Evolutionary conservation across 306 rosid species (phyloP).

Genomic region (Acacia acuminata): DNA sequence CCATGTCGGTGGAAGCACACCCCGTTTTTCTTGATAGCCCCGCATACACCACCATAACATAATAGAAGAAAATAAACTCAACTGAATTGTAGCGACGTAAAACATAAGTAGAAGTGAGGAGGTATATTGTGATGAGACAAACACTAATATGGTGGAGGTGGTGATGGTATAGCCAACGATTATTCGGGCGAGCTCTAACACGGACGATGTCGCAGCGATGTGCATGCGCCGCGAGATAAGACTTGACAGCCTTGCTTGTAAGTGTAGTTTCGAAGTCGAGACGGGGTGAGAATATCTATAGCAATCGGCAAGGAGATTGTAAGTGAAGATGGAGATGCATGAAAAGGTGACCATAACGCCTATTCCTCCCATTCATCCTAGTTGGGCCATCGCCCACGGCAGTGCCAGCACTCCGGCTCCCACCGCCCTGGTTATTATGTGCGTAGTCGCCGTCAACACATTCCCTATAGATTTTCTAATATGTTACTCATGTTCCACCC

Average conservation of each 20-base stretch:
- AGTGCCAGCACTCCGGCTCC: conserved; percentile 58
- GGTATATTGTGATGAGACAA: conserved; percentile 7
- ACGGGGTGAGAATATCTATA: conserved; percentile 50
- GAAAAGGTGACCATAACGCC: conserved; percentile 34
- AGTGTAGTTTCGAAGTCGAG: conserved; percentile 46
- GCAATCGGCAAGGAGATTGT: conserved; percentile 48
- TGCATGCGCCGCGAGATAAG: conserved; percentile 47
- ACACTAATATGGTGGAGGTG: conserved; percentile 53
- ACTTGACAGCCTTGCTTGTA: conserved; percentile 52
- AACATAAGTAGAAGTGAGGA: background rate
- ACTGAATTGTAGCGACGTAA: background rate
- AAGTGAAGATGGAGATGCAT: conserved; percentile 41
- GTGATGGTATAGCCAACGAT: conserved; percentile 57
- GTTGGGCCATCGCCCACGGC: conserved; percentile 47
- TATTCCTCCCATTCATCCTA: conserved; percentile 51
- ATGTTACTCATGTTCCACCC: background rate
- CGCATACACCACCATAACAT: conserved; percentile 3
- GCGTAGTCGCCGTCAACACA: conserved; percentile 42
- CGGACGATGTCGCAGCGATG: conserved; percentile 43
- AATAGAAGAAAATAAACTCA: background rate
- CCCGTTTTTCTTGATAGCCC: conserved; percentile 53
- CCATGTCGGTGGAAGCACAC: conserved; percentile 52
- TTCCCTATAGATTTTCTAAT: conserved; percentile 27
- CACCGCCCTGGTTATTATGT: conserved; percentile 45
- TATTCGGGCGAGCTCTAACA: conserved; percentile 43